Evolutionary conservation across 2,329 filamentous ascomycete species (phyloP), one percentile per base, ranked within the genome.

Genomic region (Didymella lethalis): DNA sequence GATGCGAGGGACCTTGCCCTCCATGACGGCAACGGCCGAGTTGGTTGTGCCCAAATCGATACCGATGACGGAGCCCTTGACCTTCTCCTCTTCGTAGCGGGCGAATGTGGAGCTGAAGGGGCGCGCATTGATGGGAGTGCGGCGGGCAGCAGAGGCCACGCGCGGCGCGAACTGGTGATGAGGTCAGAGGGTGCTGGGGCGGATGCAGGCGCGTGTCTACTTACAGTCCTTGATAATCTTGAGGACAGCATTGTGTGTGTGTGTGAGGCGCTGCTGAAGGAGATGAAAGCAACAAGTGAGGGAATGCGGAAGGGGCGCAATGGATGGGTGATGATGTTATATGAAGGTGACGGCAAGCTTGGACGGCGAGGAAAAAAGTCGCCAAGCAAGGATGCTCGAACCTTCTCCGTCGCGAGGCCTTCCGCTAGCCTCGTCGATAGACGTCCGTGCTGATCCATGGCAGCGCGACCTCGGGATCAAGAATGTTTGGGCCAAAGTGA

Each of bases 21-120:
- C 94, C 93, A 98, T 97, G 67, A 98, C 85, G 75, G 93, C 94
- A 63, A 98, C 94, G 57, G 94, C 94, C 62, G 94, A 97, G 88
- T 98, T 98, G 74, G 94, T 98, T 77, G 94, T 98, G 77, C 94
- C 94, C 76, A 98, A 83, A 86, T 98, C 94, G 79, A 98, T 97
- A 89, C 95, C 95, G 76, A 98, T 97, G 80, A 98, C 94, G 75
- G 91, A 83, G 77, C 95, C 95, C 84, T 94, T 92, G 62, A 98
- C 92, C 88, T 97, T 97, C 79, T 86, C 85, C 69, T 86, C 83
- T 60, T 83, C 90, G 83, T 90, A 92, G 70, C 81, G 77, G 76
- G 89, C 87, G 78, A 94, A 92, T 73, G 87, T 87, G 66, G 90
- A 87, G 67, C 85, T 85, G 73, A 91, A 80, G 92, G 54, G 88